phyloP scores from a whole-genome alignment of 495 filamentous ascomycete genomes.

The Lophiotrema nucula region DNA sequence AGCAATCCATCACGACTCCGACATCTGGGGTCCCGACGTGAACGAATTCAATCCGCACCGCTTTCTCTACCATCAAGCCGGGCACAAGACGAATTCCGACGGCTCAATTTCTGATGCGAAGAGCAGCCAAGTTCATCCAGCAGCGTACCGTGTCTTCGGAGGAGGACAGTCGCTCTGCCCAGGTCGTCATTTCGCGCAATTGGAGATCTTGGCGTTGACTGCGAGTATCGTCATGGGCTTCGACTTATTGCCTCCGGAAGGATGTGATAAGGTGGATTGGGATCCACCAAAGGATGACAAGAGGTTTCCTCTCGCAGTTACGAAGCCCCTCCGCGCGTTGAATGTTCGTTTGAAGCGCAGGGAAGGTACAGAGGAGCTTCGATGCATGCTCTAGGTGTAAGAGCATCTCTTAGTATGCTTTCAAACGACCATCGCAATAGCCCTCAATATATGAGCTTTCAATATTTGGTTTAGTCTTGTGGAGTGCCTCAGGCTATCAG shows the following conservation, averaged over 20 bases:
- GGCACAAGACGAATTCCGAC: conserved; percentile 5
- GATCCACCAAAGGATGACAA: conserved; percentile 21
- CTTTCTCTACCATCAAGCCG: conserved; percentile 8
- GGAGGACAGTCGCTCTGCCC: conserved; percentile 48
- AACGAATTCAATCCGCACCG: conserved; percentile 25
- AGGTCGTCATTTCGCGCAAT: conserved; percentile 49
- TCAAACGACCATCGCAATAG: conserved; percentile 9
- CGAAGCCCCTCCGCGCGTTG: conserved; percentile 28
- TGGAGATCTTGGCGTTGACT: conserved; percentile 44
- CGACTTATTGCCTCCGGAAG: conserved; percentile 35
- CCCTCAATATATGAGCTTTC: too few species aligned
- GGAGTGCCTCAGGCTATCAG: too few species aligned
- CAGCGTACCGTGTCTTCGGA: conserved; percentile 46
- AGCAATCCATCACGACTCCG: conserved; percentile 15
- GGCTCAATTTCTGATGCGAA: conserved; percentile 4
- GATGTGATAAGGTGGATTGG: conserved; percentile 28
- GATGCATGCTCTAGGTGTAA: background rate
- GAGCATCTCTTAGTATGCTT: conserved; percentile 1
- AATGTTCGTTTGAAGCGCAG: conserved; percentile 8
- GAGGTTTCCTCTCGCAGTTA: conserved; percentile 30
- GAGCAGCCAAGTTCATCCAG: conserved; percentile 15
- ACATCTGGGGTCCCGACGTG: conserved; percentile 29
- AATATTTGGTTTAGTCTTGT: too few species aligned
- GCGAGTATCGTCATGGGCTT: conserved; percentile 46
- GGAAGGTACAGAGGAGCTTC: background rate